Evolutionary conservation across 1,139 yeast species (phyloP), one percentile per base, ranked within the genome.

Genomic region (Yarrowia galli): DNA sequence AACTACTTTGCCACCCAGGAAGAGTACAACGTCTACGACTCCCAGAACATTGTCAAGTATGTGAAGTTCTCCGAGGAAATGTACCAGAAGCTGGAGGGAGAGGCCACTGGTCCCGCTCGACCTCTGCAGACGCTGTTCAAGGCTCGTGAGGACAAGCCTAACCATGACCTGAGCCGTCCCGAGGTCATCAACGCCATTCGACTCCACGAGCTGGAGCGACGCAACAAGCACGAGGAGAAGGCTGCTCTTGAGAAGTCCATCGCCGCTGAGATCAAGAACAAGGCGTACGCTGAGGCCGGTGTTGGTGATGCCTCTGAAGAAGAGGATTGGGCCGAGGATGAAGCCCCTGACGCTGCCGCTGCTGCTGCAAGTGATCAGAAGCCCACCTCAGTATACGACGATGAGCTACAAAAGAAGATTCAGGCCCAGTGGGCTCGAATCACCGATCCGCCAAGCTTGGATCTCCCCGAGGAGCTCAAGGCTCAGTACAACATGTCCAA

Each of bases 361-460:
- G n/a, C n/a, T 12, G 32, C 32, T 28, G 8, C 61, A 16, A 23
- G 28, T 15, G 45, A 42, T 16, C 53, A 38, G 15, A 38, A 7
- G 10, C 67, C 66, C 42, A 61, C 54, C 10, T 2, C 48, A 5
- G 42, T 45, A 2, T 45, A 56, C 18, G 65, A 68, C n/a, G 63
- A 65, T 20, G 67, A 43, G 22, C 38, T 65, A 12, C 67, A 68
- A 28, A 48, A 71, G 9, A 65, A 63, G 40, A 65, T 72, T 12
- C 67, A 63, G 28, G 67, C 35, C 2, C 73, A 72, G 48, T 72
- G 74, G 73, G 69, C 70, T 1, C 68, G 71, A 18, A 69, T 72
- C 23, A 71, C 74, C 0, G 71, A 70, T 4, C 72, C 73, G 3
- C 74, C 74, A 1, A 22, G 16, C 10, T 7, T 61, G 16, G 54